A percentile compares a stretch with the other conserved stretches of the same genome.
Conservation (phyloP, 2,329 filamentous ascomycete genomes). For the Zymoseptoria brevis region DNA sequence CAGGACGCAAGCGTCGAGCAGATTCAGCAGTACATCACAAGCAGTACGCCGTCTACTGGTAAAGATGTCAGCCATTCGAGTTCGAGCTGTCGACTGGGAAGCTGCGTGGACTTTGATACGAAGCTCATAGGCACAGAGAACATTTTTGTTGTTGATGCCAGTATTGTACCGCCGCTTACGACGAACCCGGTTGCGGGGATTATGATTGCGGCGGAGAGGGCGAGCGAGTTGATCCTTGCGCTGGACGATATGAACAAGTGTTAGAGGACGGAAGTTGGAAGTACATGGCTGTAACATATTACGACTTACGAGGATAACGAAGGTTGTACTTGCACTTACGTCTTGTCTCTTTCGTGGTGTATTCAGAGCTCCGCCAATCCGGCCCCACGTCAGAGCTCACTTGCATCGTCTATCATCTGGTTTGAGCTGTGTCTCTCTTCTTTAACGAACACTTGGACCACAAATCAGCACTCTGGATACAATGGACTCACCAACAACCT, state of each 20-base stretch:
- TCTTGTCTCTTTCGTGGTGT: too few relatives aligned
- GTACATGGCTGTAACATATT: too few relatives aligned
- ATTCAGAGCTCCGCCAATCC: not conserved
- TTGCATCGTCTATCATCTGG: not conserved
- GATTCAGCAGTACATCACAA: slow-evolving; percentile 45
- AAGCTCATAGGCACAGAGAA: slow-evolving; percentile 44
- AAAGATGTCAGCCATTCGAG: slow-evolving; percentile 49
- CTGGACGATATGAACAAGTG: slow-evolving; percentile 6
- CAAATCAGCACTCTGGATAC: not conserved
- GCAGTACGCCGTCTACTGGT: slow-evolving; percentile 36
- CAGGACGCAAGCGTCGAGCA: slow-evolving; percentile 40
- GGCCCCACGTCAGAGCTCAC: not conserved
- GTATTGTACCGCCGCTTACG: slow-evolving; percentile 44
- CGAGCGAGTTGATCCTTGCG: slow-evolving; percentile 41
- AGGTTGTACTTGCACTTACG: too few relatives aligned
- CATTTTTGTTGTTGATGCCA: slow-evolving; percentile 46
- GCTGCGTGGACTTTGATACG: slow-evolving; percentile 43
- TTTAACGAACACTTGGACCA: not conserved
- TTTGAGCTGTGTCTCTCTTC: not conserved
- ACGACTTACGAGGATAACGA: too few relatives aligned
- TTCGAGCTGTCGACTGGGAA: slow-evolving; percentile 44
- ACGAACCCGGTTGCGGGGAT: slow-evolving; percentile 50
- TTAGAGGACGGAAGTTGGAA: not conserved
- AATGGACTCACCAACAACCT: not conserved
- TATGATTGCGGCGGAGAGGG: slow-evolving; percentile 48